phyloP scores from a whole-genome alignment of 139 green algal species.

The Diplosphaera chodatii region DNA sequence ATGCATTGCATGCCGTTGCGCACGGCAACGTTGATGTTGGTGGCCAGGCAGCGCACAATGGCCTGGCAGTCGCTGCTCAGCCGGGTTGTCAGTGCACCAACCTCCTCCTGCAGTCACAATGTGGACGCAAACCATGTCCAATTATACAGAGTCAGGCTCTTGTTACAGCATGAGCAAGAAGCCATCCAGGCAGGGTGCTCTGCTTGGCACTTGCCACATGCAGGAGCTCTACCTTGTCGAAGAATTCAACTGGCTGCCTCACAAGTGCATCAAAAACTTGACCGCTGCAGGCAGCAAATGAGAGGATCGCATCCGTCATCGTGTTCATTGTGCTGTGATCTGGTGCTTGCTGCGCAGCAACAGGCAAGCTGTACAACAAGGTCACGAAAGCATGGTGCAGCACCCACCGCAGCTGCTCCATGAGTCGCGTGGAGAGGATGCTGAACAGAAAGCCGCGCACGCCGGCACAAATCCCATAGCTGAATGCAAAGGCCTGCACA shows the following conservation, averaged over 20 bases:
- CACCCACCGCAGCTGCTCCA: conserved; percentile 46
- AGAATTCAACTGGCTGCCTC: conserved; percentile 36
- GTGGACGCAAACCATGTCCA: no score
- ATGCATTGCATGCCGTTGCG: conserved; percentile 71
- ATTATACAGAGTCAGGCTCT: no score
- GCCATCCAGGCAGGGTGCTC: no score
- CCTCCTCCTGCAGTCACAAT: no score
- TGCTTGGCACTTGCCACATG: no score
- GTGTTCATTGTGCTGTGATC: no score
- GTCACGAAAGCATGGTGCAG: no score
- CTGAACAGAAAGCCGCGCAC: conserved; percentile 65
- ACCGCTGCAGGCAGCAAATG: conserved; percentile 26
- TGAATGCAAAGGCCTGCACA: conserved; percentile 25
- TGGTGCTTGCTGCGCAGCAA: no score
- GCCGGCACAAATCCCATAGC: conserved; percentile 52
- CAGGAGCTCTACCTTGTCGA: conserved; percentile 27
- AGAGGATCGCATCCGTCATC: no score
- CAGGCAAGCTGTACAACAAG: no score
- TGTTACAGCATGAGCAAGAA: no score
- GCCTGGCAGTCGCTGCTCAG: conserved; percentile 62
- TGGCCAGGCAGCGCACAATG: conserved; percentile 61
- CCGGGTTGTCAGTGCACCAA: conserved; percentile 53
- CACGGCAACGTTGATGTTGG: conserved; percentile 77
- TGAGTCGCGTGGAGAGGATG: conserved; percentile 69
- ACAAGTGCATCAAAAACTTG: conserved; percentile 49